Conservation (phyloP, 176 grass and related monocot species). For the Themeda triandra region DNA sequence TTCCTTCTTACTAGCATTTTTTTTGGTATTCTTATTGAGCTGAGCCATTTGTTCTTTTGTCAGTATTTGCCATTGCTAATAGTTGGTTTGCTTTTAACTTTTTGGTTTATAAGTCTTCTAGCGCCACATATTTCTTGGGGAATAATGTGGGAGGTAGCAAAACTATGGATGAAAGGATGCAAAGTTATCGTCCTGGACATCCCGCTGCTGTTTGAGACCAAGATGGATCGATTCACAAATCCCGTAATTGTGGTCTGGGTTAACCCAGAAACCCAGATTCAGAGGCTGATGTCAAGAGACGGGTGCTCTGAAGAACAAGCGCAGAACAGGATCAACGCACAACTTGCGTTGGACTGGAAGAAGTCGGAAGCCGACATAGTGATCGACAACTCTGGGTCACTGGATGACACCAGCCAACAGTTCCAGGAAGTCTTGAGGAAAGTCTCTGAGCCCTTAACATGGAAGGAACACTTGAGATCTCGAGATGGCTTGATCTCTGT, state of each 20-base stretch:
- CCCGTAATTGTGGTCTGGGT: constrained; percentile 90
- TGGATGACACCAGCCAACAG: constrained; percentile 61
- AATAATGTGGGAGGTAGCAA: constrained; percentile 73
- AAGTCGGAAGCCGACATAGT: constrained; percentile 70
- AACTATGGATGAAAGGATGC: constrained; percentile 77
- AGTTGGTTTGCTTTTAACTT: background rate
- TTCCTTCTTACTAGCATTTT: background rate
- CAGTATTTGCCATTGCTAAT: background rate
- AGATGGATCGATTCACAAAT: constrained; percentile 70
- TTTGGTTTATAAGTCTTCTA: constrained; percentile 45
- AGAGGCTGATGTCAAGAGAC: constrained; percentile 66
- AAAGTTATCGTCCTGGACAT: constrained; percentile 75
- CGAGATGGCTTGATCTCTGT: constrained; percentile 66
- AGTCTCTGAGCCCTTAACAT: constrained; percentile 51
- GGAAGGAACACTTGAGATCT: constrained; percentile 61
- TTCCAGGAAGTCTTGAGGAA: constrained; percentile 52
- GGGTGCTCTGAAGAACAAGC: constrained; percentile 26
- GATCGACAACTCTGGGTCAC: constrained; percentile 62
- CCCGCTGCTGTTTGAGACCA: constrained; percentile 78
- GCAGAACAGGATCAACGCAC: constrained; percentile 56
- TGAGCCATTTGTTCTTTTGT: background rate
- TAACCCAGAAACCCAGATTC: constrained; percentile 58
- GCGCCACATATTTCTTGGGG: constrained; percentile 74
- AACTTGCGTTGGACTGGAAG: constrained; percentile 68
- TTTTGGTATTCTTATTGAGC: background rate